Evolutionary conservation across 495 filamentous ascomycete genomes (phyloP).

Genomic region (Poronia punctata): DNA sequence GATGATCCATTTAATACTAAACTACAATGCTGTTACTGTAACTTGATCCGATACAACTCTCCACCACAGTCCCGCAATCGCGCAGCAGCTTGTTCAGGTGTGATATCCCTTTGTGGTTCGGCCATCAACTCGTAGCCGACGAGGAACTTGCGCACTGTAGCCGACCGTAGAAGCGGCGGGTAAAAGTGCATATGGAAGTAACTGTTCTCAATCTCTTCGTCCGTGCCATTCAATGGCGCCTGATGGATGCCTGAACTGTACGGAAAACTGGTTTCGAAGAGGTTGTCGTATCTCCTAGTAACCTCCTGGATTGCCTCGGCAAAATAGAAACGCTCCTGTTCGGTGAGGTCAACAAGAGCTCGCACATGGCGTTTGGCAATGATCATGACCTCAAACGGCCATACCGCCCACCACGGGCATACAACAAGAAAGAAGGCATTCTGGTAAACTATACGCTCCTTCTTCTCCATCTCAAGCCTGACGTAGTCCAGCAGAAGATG

Average conservation of each 20-base stretch:
- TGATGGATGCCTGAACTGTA: slow-evolving; percentile 93
- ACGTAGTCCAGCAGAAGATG: slow-evolving; percentile 84
- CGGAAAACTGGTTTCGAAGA: slow-evolving; percentile 94
- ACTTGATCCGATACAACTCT: slow-evolving; percentile 70
- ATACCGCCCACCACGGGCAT: slow-evolving; percentile 94
- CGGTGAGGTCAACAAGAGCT: slow-evolving; percentile 70
- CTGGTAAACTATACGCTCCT: slow-evolving; percentile 79
- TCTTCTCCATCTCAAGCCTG: slow-evolving; percentile 68
- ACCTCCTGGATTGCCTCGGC: slow-evolving; percentile 81
- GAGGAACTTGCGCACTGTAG: slow-evolving; percentile 90
- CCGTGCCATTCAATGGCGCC: slow-evolving; percentile 78
- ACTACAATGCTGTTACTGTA: slow-evolving; percentile 28
- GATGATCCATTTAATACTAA: background rate
- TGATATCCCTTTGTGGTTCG: slow-evolving; percentile 95
- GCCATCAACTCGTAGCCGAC: slow-evolving; percentile 95
- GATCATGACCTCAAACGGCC: slow-evolving; percentile 96
- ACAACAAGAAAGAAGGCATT: slow-evolving; percentile 77
- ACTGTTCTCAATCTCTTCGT: slow-evolving; percentile 75
- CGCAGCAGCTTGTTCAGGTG: slow-evolving; percentile 88
- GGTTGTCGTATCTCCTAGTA: slow-evolving; percentile 86
- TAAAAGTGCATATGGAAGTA: slow-evolving; percentile 98
- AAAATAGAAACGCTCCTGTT: slow-evolving; percentile 58
- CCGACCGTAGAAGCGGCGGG: slow-evolving; percentile 84
- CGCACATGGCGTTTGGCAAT: slow-evolving; percentile 73
- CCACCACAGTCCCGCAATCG: slow-evolving; percentile 68